Evolutionary conservation across 1,284 basidiomycete genomes (phyloP), one percentile per base, ranked within the genome.

Genomic region (Jaminaea rosea): DNA sequence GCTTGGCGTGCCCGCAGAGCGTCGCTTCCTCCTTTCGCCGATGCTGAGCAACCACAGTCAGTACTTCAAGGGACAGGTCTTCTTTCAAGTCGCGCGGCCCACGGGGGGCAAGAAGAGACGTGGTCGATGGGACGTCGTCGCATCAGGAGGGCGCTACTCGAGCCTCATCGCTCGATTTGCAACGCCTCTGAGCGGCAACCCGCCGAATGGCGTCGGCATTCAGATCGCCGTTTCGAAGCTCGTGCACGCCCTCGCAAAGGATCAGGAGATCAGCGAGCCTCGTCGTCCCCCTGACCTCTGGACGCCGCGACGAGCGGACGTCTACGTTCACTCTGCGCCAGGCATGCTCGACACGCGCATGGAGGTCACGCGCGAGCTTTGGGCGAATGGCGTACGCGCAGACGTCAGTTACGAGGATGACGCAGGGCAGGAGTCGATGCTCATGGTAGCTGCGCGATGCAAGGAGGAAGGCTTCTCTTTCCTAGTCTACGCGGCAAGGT

Each of bases 211-310:
- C 0, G 79, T 87, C 17, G 87, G 83, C 1, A 75, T 88, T 11
- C 87, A 89, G 62, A 83, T 91, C 23, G 81, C 83, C 1, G 77
- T 90, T 2, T 86, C 89, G 64, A 87, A 86, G 76, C 85, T 91
- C 56, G 83, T 85, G 0, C 75, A 80, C 0, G 80, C 82, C 6
- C 78, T 91, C 0, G 85, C 85, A 0, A 63, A 61, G 48, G 58
- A 72, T 32, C 78, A 82, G 1, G 85, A 83, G 66, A 84, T 87
- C 66, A 83, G 82, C 47, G 79, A 82, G 0, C 83, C 84, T 1
- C 80, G 86, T 24, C 82, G 83, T 65, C 79, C 79, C 1, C 77
- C 76, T 41, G 72, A 86, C 0, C 86, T 83, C 59, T 90, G 86
- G 84, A 87, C 85, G 70, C 86, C 88, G 17, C 80, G 87, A 11